phyloP scores from a whole-genome alignment of 164 flowering plant species.

The Hamamelis virginiana region DNA sequence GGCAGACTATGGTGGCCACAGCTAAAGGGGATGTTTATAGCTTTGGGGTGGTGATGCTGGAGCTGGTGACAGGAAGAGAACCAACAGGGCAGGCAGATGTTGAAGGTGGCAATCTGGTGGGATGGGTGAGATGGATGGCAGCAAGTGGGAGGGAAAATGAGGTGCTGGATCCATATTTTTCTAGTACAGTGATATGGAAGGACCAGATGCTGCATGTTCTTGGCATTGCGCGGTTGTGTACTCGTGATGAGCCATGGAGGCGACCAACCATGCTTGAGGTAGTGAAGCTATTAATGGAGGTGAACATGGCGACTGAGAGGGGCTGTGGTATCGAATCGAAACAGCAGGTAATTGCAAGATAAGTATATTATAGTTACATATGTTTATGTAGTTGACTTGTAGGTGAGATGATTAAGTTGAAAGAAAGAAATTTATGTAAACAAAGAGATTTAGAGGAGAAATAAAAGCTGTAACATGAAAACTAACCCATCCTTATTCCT shows the following conservation, averaged over 20 bases:
- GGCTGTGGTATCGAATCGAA: neutral
- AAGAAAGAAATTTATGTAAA: too few relatives aligned
- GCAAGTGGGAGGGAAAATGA: slow-evolving; percentile 35
- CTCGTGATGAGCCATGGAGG: slow-evolving; percentile 51
- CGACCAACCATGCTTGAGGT: slow-evolving; percentile 63
- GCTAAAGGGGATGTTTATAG: slow-evolving; percentile 64
- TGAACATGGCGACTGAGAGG: neutral
- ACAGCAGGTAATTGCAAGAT: neutral
- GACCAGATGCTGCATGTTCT: slow-evolving; percentile 56
- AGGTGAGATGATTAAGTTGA: too few relatives aligned
- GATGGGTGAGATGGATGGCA: slow-evolving; percentile 63
- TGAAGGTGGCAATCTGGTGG: slow-evolving; percentile 74
- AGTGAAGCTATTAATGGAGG: slow-evolving; percentile 47
- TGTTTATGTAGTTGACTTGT: too few relatives aligned
- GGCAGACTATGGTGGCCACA: slow-evolving; percentile 58
- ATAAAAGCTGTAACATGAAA: too few relatives aligned
- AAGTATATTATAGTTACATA: too few relatives aligned
- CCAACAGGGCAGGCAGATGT: slow-evolving; percentile 61
- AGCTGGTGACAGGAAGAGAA: slow-evolving; percentile 56
- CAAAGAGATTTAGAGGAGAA: too few relatives aligned
- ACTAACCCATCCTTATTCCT: too few relatives aligned
- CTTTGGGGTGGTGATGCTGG: slow-evolving; percentile 67
- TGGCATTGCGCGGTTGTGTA: slow-evolving; percentile 46
- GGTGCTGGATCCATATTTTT: slow-evolving; percentile 42
- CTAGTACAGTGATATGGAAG: slow-evolving; percentile 19